phyloP scores from a whole-genome alignment of 345 rosid species.

The Physaria fendleri region DNA sequence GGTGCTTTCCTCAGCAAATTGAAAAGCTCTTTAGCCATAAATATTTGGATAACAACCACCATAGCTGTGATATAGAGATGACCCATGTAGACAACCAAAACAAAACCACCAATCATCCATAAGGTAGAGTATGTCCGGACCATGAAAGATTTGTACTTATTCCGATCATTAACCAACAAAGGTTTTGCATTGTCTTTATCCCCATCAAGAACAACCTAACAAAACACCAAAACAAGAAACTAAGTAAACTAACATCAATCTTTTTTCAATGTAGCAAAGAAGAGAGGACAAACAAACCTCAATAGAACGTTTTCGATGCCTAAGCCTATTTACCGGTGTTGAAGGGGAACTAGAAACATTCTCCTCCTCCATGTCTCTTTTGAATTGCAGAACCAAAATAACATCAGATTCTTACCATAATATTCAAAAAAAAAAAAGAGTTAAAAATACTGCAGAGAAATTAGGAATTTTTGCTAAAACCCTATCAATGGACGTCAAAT shows the following conservation, averaged over 20 bases:
- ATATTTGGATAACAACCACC: constrained; percentile 92
- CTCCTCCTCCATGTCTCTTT: constrained; percentile 54
- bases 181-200: constrained; percentile 50
- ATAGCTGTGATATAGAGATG: constrained; percentile 95
- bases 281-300: constrained; percentile 45
- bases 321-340: constrained; percentile 42
- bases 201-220: constrained; percentile 52
- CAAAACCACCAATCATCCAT: constrained; percentile 95
- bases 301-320: constrained; percentile 63
- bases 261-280: neutral
- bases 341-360: constrained; percentile 34
- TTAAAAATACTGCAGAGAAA: too few species aligned
- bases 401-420: neutral
- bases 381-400: neutral
- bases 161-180: constrained; percentile 63
- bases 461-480: neutral
- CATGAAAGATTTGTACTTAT: constrained; percentile 75
- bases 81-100: constrained; percentile 80
- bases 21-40: constrained; percentile 88
- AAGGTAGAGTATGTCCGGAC: constrained; percentile 65
- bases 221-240: neutral
- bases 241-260: neutral
- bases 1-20: constrained; percentile 76
- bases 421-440: too few species aligned
- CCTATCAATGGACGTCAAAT: neutral